Evolutionary conservation across 768 basidiomycete species (phyloP).

Genomic region (Hydnum rufescens): DNA sequence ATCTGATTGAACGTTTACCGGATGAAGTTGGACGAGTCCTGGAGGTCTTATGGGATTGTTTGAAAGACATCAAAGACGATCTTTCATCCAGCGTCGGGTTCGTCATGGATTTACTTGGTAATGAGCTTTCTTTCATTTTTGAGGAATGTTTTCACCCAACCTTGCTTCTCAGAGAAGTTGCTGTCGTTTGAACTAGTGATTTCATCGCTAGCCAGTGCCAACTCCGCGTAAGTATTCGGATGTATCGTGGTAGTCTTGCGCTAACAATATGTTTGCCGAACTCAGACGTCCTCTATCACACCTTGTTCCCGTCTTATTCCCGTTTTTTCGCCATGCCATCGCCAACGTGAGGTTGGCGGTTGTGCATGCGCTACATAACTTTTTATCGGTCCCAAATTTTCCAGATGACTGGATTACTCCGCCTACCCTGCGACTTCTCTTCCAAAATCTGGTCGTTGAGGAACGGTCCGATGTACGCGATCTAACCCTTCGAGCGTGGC

Average conservation of each 20-base stretch:
- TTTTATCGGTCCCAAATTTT: constrained; percentile 59
- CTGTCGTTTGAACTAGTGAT: constrained; percentile 67
- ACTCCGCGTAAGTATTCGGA: constrained; percentile 40
- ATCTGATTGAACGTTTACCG: constrained; percentile 56
- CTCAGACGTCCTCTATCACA: constrained; percentile 57
- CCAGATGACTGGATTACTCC: constrained; percentile 63
- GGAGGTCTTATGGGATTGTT: constrained; percentile 73
- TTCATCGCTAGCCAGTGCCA: constrained; percentile 43
- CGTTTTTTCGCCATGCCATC: constrained; percentile 96
- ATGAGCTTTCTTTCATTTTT: constrained; percentile 10
- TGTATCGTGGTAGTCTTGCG: neutral
- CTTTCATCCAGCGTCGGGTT: constrained; percentile 89
- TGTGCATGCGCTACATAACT: constrained; percentile 68
- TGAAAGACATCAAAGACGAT: constrained; percentile 89
- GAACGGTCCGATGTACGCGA: constrained; percentile 70
- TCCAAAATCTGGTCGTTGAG: constrained; percentile 87
- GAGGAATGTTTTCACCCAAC: neutral
- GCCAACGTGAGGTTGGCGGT: constrained; percentile 82
- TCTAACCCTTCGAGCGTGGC: constrained; percentile 56
- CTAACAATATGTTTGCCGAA: neutral
- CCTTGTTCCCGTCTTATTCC: constrained; percentile 74
- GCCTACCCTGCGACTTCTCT: constrained; percentile 63
- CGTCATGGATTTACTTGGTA: constrained; percentile 94
- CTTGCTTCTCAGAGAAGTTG: constrained; percentile 39
- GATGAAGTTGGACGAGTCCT: constrained; percentile 55